A percentile compares a stretch with the other conserved stretches of the same genome.
Evolutionary conservation across 495 filamentous ascomycete species (phyloP).

Genomic region (Penicillium manginii): DNA sequence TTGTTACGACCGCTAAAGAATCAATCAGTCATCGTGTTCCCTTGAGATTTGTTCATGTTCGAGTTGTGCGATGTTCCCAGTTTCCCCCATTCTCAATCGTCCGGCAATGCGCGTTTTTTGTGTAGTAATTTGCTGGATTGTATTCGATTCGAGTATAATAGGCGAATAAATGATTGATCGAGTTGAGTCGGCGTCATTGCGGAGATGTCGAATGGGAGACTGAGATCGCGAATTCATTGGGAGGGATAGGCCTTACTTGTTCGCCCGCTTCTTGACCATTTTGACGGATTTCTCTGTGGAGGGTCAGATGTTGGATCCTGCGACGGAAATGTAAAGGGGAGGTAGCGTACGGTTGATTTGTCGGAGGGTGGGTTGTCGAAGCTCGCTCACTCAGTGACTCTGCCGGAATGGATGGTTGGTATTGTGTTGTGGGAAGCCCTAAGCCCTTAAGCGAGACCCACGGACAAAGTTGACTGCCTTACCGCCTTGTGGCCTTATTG

Average conservation of each 20-base stretch:
- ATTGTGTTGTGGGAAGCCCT: conserved; percentile 54
- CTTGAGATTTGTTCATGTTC: conserved; percentile 4
- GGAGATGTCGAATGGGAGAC: conserved; percentile 34
- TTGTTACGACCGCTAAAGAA: conserved; percentile 90
- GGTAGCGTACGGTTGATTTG: conserved; percentile 50
- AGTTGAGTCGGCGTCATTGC: conserved; percentile 36
- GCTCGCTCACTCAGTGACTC: conserved; percentile 42
- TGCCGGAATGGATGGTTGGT: conserved; percentile 43
- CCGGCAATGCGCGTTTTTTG: conserved; percentile 25
- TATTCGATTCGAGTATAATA: neutral
- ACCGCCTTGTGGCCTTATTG: conserved; percentile 3
- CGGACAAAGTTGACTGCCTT: neutral
- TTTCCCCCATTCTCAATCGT: conserved; percentile 24
- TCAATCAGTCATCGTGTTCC: conserved; percentile 28
- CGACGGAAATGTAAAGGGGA: conserved; percentile 22
- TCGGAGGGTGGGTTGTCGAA: conserved; percentile 52
- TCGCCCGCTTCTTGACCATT: conserved; percentile 99
- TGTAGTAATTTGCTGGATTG: neutral
- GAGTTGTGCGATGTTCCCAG: conserved; percentile 17
- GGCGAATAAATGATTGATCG: conserved; percentile 10
- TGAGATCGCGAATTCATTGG: conserved; percentile 20
- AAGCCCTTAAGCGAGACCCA: conserved; percentile 50
- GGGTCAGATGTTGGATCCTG: conserved; percentile 33
- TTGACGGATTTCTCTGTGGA: conserved; percentile 65
- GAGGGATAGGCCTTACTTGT: conserved; percentile 70